These are phyloP conservation scores for Fomitopsis serialis DNA, from an alignment of 768 basidiomycete genomes.

Conservation along the genomic window DNA sequence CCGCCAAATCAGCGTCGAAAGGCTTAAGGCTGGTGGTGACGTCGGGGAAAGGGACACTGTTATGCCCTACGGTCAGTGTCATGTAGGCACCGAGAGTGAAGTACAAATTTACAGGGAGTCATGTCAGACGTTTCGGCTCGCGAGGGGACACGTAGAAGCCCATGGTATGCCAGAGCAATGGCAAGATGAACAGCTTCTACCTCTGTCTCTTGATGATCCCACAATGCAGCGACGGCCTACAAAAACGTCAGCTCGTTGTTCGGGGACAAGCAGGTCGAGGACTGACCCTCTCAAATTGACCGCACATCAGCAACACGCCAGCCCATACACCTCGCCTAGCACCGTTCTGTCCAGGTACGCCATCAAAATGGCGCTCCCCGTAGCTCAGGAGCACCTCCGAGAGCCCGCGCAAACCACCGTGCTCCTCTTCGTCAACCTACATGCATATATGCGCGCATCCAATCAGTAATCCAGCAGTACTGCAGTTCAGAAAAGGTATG, in stretches of 20 bases:
- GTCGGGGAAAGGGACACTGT: slow-evolving; percentile 67
- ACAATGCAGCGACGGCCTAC: slow-evolving; percentile 86
- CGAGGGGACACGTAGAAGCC: slow-evolving; percentile 79
- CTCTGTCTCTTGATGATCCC: slow-evolving; percentile 82
- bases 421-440: slow-evolving; percentile 79
- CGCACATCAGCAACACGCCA: slow-evolving; percentile 81
- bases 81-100: neutral
- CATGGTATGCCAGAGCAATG: slow-evolving; percentile 86
- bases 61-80: neutral
- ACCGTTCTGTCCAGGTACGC: slow-evolving; percentile 52
- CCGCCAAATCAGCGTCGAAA: slow-evolving; percentile 85
- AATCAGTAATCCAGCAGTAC: neutral
- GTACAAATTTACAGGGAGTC: slow-evolving; percentile 58
- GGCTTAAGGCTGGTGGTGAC: slow-evolving; percentile 67
- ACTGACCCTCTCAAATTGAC: slow-evolving; percentile 89
- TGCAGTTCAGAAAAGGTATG: neutral
- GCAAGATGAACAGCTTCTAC: slow-evolving; percentile 94
- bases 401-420: slow-evolving; percentile 66
- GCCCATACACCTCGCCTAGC: slow-evolving; percentile 71
- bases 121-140: slow-evolving; percentile 80
- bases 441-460: neutral
- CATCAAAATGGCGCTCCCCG: slow-evolving; percentile 80
- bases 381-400: slow-evolving; percentile 74
- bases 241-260: neutral
- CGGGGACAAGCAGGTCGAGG: slow-evolving; percentile 1